Evolutionary conservation across 139 green algal genomes (phyloP).

Genomic region (Penium margaritaceum): DNA sequence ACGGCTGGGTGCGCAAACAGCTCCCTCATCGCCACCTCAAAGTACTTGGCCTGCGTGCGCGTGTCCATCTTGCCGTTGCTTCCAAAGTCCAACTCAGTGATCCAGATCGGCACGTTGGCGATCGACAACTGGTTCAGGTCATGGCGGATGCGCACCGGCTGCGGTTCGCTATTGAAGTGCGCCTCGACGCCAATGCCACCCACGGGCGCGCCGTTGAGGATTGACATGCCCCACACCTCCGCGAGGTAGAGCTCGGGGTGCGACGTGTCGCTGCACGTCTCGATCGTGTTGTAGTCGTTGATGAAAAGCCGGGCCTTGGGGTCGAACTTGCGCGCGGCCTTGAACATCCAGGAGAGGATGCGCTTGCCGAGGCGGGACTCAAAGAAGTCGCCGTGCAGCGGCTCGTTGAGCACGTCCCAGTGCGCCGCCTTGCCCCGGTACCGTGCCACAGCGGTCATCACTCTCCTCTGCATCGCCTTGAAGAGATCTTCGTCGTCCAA

Average conservation of each 20-base stretch:
- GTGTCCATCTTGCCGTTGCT: too few species aligned
- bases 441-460: constrained; percentile 16
- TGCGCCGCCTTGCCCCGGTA: constrained; percentile 40
- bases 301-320: constrained; percentile 23
- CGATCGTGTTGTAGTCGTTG: constrained; percentile 43
- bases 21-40: too few species aligned
- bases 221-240: not conserved
- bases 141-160: too few species aligned
- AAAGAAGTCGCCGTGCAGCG: constrained; percentile 44
- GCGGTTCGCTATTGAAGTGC: constrained; percentile 5
- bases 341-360: constrained; percentile 22
- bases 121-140: too few species aligned
- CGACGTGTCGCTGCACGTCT: constrained; percentile 23
- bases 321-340: constrained; percentile 9
- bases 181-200: constrained; percentile 17
- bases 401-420: constrained; percentile 49
- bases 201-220: not conserved
- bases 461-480: constrained; percentile 21
- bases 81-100: too few species aligned
- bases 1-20: too few species aligned
- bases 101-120: too few species aligned
- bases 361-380: not conserved
- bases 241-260: constrained; percentile 14
- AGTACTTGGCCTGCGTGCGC: too few species aligned
- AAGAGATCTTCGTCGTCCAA: constrained; percentile 13